These are phyloP conservation scores for Phytophthora idaei DNA, from an alignment of 352 stramenopile genomes.

Conservation along the genomic window DNA sequence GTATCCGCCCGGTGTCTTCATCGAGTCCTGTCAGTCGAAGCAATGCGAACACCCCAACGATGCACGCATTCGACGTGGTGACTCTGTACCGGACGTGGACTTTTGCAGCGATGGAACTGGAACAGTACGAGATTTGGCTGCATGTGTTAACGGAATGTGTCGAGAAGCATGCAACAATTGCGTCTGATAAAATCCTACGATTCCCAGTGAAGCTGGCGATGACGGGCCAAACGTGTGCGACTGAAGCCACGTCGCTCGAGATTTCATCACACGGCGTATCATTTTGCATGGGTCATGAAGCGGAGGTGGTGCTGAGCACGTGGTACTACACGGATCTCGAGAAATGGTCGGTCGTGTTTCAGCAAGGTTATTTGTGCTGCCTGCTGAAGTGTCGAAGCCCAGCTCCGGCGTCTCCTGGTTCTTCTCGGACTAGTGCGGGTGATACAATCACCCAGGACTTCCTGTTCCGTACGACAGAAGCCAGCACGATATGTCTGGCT, in stretches of 20 bases:
- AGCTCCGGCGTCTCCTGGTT: constrained; percentile 12
- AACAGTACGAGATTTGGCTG: constrained; percentile 69
- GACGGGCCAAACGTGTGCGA: constrained; percentile 42
- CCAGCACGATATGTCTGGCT: constrained; percentile 54
- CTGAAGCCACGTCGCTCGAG: constrained; percentile 54
- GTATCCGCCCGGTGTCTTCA: constrained; percentile 59
- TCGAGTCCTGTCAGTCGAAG: constrained; percentile 4
- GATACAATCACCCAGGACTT: constrained; percentile 48
- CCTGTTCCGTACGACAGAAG: constrained; percentile 64
- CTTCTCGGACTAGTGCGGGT: not conserved
- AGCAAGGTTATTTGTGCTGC: constrained; percentile 62
- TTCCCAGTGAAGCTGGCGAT: constrained; percentile 57
- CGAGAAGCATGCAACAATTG: constrained; percentile 58
- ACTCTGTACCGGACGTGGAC: constrained; percentile 81
- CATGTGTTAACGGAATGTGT: constrained; percentile 57
- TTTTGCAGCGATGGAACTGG: constrained; percentile 50
- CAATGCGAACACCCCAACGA: constrained; percentile 4
- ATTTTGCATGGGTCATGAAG: constrained; percentile 49
- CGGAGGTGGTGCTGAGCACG: constrained; percentile 53
- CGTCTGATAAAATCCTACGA: constrained; percentile 51
- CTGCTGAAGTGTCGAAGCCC: constrained; percentile 56
- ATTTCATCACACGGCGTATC: constrained; percentile 67
- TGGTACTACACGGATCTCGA: constrained; percentile 87
- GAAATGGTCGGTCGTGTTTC: constrained; percentile 71
- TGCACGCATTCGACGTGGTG: constrained; percentile 67